Base-by-base conservation (phyloP, 352 stramenopile genomes). In the Globisporangium carolinianum region DNA sequence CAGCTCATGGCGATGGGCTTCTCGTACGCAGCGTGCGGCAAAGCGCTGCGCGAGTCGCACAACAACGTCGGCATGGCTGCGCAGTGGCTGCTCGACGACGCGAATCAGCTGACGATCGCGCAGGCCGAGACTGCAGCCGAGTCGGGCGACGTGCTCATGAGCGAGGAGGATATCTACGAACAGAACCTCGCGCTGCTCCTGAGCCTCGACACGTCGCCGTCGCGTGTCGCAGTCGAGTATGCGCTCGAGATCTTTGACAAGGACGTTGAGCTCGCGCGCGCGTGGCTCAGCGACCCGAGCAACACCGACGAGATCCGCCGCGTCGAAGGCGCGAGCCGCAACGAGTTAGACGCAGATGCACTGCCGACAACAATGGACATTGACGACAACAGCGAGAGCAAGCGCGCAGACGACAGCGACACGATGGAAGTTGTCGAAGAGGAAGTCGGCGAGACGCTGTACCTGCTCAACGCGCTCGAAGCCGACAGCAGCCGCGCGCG, bases 401-500 rank as follows among this genome's bases (percentile, higher is more conserved):
- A 83, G 59, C 63, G 70, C 39, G 64, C 49, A 0, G 69, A 73
- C 6, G 69, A 78, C 12, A 75, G 86, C 36, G 86, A 80, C 18
- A 67, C 73, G 0, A 58, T 86, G 12, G 73, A 89, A 39, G 60
- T 92, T 61, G 67, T 77, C 36, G 82, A 86, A 65, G 72, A 89
- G 58, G 62, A 61, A 2, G 65, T 81, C 5, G 80, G 73, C 7
- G 77, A 95, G 50, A 71, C 76, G 14, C 73, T 98, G 17, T 97
- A 95, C 50, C 76, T 99, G 32, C 69, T 99, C 15, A 99, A 98
- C 58, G 73, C 98, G 50, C 67, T 98, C 6, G 89, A 96, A 54
- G 91, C 69, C 8, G 62, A 86, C 39, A 75, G 80, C 67, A 45
- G 53, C 24, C 58, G 71, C 47, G 72, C 59, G 45, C 45, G 61